These are phyloP conservation scores for Fabrea salina DNA, from an alignment of 169 alveolate genomes.

Conservation along the genomic window DNA sequence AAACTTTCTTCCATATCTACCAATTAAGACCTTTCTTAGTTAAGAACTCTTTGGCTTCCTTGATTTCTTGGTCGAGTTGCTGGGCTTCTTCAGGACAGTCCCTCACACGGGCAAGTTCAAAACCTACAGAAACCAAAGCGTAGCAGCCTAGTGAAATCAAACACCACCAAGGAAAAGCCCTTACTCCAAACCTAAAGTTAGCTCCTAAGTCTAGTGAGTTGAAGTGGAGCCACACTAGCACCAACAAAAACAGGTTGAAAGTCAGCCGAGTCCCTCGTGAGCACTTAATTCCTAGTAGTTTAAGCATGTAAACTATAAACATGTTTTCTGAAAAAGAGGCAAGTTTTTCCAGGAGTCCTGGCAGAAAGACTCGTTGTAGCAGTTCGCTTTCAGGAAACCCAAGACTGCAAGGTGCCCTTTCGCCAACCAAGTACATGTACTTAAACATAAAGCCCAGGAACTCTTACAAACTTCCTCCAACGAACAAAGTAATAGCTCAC, in stretches of 20 bases:
- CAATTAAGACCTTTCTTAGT: slow-evolving; percentile 21
- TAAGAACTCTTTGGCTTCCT: slow-evolving; percentile 20
- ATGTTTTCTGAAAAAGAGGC: no score
- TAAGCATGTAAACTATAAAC: no score
- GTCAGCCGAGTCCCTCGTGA: slow-evolving; percentile 5
- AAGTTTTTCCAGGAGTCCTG: no score
- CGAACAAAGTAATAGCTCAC: background rate
- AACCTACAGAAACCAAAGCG: background rate
- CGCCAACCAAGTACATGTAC: slow-evolving; percentile 20
- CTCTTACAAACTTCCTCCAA: slow-evolving; percentile 19
- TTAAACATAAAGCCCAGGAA: slow-evolving; percentile 15
- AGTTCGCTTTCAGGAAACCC: no score
- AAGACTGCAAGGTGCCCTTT: no score
- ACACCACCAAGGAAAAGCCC: slow-evolving; percentile 24
- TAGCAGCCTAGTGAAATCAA: slow-evolving; percentile 16
- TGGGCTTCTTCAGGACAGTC: slow-evolving; percentile 20
- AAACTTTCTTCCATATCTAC: background rate
- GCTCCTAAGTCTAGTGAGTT: background rate
- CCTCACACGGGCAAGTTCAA: background rate
- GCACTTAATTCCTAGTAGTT: slow-evolving; percentile 7
- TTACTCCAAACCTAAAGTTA: background rate
- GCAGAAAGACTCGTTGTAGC: no score
- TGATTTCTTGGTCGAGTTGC: slow-evolving; percentile 2
- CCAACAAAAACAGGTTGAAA: background rate
- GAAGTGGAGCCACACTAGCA: slow-evolving; percentile 11